Base-by-base conservation (phyloP, 495 filamentous ascomycete species). In the Penicillium bovifimosum region DNA sequence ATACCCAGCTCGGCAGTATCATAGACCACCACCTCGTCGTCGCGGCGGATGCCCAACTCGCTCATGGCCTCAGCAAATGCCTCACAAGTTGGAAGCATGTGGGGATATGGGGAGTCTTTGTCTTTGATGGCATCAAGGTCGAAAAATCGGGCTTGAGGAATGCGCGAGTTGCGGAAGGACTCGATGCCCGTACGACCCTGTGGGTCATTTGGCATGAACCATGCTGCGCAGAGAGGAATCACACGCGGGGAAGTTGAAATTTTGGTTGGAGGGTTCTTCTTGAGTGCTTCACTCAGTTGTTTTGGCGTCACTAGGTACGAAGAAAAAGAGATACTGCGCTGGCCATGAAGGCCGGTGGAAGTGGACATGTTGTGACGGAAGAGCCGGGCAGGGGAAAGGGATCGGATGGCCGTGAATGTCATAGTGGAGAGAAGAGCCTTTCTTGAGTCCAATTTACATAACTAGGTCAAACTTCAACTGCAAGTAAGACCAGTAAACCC, bases 121-220 rank as follows among this genome's bases (percentile, higher is more conserved):
- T 97, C 95, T 55, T 91, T 91, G 60, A 96, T 78, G 28, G 78
- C 86, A 69, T 98, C 95, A 18, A 98, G 76, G 68, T 97, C 89
- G 67, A 98, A 98, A 80, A 97, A 98, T n/a, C 91, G 85, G 2
- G 93, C 83, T 53, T 80, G 80, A 0, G 92, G 91, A 53, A 98
- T 91, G 39, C 87, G 87, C 56, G 79, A 78, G 59, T 86, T 75
- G 52, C 78, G 77, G 77, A 91, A 97, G 51, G 85, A 83, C 35
- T 88, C 73, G 55, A 79, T 74, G 42, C 95, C 95, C 50, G 78
- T 91, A 53, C 90, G 86, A 18, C 82, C 77, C 52, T 82, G 66
- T 11, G 80, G 77, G 53, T 93, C 90, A 73, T 95, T 96, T 34
- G 95, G 93, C 59, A 98, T 80, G 62, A 96, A 97, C 93, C 93